A percentile compares a stretch with the other conserved stretches of the same genome.
Conservation (phyloP, 192 early-diverging fungal genomes). For the Dissophora ornata region DNA sequence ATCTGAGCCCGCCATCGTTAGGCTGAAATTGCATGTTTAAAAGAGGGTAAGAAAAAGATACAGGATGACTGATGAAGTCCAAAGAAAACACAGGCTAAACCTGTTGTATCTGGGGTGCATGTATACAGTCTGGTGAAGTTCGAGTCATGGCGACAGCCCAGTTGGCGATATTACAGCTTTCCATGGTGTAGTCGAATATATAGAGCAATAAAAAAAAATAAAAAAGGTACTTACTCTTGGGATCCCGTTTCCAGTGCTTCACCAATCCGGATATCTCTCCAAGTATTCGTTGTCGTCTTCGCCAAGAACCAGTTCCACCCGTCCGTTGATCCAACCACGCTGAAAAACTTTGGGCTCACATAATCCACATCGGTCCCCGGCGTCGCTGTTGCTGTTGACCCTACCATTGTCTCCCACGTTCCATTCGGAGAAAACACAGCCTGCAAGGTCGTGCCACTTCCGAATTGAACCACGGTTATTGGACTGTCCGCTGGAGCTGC, state of each 20-base stretch:
- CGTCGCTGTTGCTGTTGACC: background rate
- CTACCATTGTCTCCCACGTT: conserved; percentile 26
- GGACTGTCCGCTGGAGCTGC: background rate
- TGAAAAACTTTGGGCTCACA: conserved; percentile 24
- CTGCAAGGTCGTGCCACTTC: conserved; percentile 21
- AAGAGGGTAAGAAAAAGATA: background rate
- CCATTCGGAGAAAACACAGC: conserved; percentile 40
- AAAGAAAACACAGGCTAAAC: too few species aligned
- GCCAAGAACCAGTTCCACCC: conserved; percentile 44
- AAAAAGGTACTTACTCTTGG: conserved; percentile 15
- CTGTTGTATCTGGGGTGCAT: too few species aligned
- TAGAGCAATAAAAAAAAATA: background rate
- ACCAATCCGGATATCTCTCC: conserved; percentile 30
- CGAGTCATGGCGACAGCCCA: too few species aligned
- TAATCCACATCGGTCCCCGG: conserved; percentile 7
- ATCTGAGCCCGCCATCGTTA: conserved; percentile 40
- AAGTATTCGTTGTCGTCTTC: background rate
- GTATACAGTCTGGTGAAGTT: too few species aligned
- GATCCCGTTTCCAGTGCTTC: conserved; percentile 6
- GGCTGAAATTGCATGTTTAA: conserved; percentile 1
- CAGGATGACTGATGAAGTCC: too few species aligned
- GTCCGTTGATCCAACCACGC: conserved; percentile 29
- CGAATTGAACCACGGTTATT: conserved; percentile 40
- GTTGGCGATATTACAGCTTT: too few species aligned
- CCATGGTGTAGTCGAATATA: too few species aligned